Percentiles rank a stretch among this genome's conserved stretches.
phyloP scores from a whole-genome alignment of 371 early-diverging fungal species.

The Lichtheimia ramosa region DNA sequence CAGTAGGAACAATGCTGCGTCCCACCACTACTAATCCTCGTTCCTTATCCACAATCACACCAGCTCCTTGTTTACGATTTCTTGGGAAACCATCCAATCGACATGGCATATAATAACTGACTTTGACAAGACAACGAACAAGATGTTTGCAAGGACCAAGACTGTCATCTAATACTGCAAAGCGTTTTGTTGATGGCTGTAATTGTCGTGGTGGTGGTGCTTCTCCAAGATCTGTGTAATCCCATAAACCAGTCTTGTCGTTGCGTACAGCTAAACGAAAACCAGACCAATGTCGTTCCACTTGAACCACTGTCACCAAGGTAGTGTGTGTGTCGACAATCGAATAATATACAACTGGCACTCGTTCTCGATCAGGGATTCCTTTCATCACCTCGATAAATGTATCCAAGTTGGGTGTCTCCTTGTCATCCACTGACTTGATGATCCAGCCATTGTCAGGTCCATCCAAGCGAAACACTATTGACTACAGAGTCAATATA shows the following conservation, averaged over 20 bases:
- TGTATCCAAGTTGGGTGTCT: slow-evolving; percentile 70
- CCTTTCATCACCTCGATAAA: slow-evolving; percentile 75
- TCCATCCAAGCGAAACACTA: slow-evolving; percentile 78
- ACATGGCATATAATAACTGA: slow-evolving; percentile 67
- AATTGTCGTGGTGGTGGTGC: slow-evolving; percentile 46
- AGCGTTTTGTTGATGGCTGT: slow-evolving; percentile 55
- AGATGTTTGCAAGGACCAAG: slow-evolving; percentile 60
- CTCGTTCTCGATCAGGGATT: slow-evolving; percentile 76
- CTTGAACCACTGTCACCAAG: slow-evolving; percentile 68
- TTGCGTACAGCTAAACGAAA: slow-evolving; percentile 78
- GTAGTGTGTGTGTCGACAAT: slow-evolving; percentile 78
- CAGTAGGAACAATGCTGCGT: slow-evolving; percentile 72
- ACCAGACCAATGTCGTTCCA: slow-evolving; percentile 82
- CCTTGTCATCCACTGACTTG: slow-evolving; percentile 68
- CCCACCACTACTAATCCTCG: slow-evolving; percentile 71
- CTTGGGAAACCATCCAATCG: slow-evolving; percentile 69
- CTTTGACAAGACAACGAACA: slow-evolving; percentile 64
- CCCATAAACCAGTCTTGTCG: slow-evolving; percentile 79
- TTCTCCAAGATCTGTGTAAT: slow-evolving; percentile 61
- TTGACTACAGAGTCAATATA: neutral
- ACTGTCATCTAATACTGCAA: slow-evolving; percentile 57
- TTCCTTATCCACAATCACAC: slow-evolving; percentile 72
- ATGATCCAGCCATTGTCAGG: slow-evolving; percentile 83
- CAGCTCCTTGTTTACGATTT: slow-evolving; percentile 69
- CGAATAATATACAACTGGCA: slow-evolving; percentile 81